Conservation (phyloP, 202 grass and related monocot species). For the Alloteropsis angusta region DNA sequence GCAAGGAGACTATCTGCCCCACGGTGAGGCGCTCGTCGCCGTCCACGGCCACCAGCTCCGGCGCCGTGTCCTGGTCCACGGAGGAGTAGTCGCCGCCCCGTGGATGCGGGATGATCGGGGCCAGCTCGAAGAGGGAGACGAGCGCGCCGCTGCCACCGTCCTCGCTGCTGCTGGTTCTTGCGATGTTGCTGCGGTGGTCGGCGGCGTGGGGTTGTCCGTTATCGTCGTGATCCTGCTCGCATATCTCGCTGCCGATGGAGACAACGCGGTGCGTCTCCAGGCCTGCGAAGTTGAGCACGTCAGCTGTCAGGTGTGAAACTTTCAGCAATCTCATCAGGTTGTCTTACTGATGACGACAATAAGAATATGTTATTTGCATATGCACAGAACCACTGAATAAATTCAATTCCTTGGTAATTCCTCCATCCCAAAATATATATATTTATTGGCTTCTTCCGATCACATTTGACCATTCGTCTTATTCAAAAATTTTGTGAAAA, state of each 20-base stretch:
- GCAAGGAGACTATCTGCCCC: not conserved
- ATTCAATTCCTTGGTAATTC: too few relatives aligned
- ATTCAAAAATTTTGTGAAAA: too few relatives aligned
- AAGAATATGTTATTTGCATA: not conserved
- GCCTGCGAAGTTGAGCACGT: not conserved
- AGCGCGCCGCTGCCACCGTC: not conserved
- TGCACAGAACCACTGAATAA: too few relatives aligned
- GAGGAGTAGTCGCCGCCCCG: not conserved
- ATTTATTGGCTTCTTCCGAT: too few relatives aligned
- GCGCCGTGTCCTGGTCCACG: not conserved
- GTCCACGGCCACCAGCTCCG: not conserved
- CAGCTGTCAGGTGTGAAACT: not conserved
- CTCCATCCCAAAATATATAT: too few relatives aligned
- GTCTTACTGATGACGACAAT: not conserved
- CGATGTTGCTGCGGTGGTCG: not conserved
- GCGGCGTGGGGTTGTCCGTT: not conserved
- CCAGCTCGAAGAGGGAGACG: slow-evolving; percentile 43
- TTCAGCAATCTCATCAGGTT: not conserved
- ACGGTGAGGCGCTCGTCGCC: not conserved
- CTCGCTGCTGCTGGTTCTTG: not conserved
- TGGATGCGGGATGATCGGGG: not conserved
- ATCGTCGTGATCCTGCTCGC: slow-evolving; percentile 33
- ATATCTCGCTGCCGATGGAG: slow-evolving; percentile 52
- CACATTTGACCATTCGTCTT: too few relatives aligned
- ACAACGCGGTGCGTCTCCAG: slow-evolving; percentile 26